phyloP scores from a whole-genome alignment of 331 rosid species.

The Prunus yedoensis region DNA sequence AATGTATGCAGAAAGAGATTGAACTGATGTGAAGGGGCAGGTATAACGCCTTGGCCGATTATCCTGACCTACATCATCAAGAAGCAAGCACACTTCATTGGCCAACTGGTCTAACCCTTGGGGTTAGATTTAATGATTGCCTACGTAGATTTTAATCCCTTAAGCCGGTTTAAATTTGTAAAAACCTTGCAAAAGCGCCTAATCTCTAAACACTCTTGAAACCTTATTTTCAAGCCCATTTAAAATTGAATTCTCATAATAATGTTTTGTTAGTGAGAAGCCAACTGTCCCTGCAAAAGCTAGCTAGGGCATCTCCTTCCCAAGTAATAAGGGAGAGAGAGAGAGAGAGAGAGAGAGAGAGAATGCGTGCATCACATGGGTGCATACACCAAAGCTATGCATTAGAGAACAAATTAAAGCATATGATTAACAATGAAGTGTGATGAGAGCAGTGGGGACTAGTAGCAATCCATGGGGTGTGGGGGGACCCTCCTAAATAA shows the following conservation, averaged over 20 bases:
- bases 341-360: too few relatives aligned
- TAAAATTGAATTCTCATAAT: neutral
- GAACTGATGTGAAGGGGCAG: too few relatives aligned
- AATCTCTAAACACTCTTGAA: neutral
- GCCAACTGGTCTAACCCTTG: too few relatives aligned
- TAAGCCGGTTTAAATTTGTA: too few relatives aligned
- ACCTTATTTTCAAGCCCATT: too few relatives aligned
- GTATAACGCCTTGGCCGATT: too few relatives aligned
- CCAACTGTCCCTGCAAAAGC: slow-evolving; percentile 21
- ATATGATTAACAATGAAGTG: slow-evolving; percentile 10
- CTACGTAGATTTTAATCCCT: too few relatives aligned
- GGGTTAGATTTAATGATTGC: neutral
- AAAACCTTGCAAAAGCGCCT: too few relatives aligned
- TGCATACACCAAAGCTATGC: slow-evolving; percentile 9
- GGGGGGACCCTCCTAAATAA: slow-evolving; percentile 22
- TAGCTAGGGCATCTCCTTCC: slow-evolving; percentile 17
- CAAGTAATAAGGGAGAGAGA: slow-evolving; percentile 17
- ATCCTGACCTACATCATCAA: too few relatives aligned
- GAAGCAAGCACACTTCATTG: too few relatives aligned
- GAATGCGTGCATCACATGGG: slow-evolving; percentile 35
- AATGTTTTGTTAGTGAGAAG: slow-evolving; percentile 2
- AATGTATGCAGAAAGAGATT: too few relatives aligned
- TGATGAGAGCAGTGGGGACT: slow-evolving; percentile 16
- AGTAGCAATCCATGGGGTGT: neutral
- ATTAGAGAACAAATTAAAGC: slow-evolving; percentile 31